These are phyloP conservation scores for Porcisia hertigi DNA, from an alignment of 208 protist species.

Conservation along the genomic window DNA sequence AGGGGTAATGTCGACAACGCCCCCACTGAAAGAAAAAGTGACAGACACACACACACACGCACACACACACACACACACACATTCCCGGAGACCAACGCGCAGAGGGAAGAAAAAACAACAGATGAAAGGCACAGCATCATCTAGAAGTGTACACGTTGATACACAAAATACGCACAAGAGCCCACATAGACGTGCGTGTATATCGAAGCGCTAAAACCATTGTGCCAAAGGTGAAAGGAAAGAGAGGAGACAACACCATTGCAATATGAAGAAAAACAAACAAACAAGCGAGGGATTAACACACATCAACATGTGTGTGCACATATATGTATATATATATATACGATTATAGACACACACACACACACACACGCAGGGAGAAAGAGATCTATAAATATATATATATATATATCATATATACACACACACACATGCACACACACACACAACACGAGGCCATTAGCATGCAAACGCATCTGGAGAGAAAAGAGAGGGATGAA, in stretches of 20 bases:
- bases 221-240: too few species aligned
- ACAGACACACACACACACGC: slow-evolving; percentile 3
- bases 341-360: neutral
- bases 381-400: neutral
- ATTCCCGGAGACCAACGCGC: neutral
- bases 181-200: neutral
- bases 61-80: neutral
- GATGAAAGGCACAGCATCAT: slow-evolving; percentile 7
- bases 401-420: neutral
- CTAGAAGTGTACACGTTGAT: neutral
- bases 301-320: neutral
- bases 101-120: neutral
- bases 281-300: too few species aligned
- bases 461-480: neutral
- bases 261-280: too few species aligned
- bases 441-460: neutral
- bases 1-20: neutral
- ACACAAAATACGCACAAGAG: neutral
- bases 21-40: neutral
- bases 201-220: too few species aligned
- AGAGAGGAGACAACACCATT: too few species aligned
- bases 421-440: neutral
- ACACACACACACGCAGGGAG: neutral
- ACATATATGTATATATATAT: neutral
- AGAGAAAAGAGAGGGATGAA: neutral